Conservation (phyloP, 2,329 filamentous ascomycete genomes). For the Xylariaceae sp. region DNA sequence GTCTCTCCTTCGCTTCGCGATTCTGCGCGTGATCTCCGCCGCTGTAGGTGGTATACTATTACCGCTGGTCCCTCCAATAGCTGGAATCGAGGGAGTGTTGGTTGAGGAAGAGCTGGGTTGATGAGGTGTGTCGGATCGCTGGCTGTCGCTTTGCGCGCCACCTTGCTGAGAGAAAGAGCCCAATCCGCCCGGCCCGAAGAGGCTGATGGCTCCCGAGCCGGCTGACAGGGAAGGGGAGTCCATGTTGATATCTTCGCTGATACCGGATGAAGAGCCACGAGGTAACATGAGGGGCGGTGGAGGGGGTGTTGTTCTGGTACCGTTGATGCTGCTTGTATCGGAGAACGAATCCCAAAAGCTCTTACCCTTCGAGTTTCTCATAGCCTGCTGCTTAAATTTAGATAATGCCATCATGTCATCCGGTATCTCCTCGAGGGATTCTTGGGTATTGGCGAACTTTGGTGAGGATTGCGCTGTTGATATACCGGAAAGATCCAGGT, state of each 20-base stretch:
- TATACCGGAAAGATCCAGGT: slow-evolving; percentile 44
- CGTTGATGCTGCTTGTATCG: slow-evolving; percentile 54
- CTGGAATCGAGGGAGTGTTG: too few relatives aligned
- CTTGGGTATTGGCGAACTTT: slow-evolving; percentile 56
- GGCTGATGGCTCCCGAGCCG: slow-evolving; percentile 31
- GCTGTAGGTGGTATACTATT: slow-evolving; percentile 57
- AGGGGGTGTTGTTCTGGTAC: slow-evolving; percentile 46
- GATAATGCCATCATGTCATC: slow-evolving; percentile 65
- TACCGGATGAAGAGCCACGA: slow-evolving; percentile 54
- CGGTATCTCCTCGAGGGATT: slow-evolving; percentile 63
- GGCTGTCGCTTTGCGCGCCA: slow-evolving; percentile 26
- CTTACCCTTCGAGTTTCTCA: slow-evolving; percentile 67
- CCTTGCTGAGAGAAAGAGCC: slow-evolving; percentile 32
- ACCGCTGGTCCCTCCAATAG: slow-evolving; percentile 29
- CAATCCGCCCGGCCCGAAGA: slow-evolving; percentile 29
- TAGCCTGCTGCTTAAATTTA: slow-evolving; percentile 71
- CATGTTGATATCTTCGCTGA: slow-evolving; percentile 70
- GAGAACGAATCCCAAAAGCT: slow-evolving; percentile 78
- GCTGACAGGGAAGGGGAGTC: slow-evolving; percentile 57
- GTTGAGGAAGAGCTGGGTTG: slow-evolving; percentile 28
- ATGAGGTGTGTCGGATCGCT: slow-evolving; percentile 37
- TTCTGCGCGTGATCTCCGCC: slow-evolving; percentile 72
- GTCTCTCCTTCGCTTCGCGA: slow-evolving; percentile 81
- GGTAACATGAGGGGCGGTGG: slow-evolving; percentile 64
- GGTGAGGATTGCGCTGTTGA: slow-evolving; percentile 66